Evolutionary conservation across 768 basidiomycete genomes (phyloP).

Genomic region (Leucocoprinus sp.): DNA sequence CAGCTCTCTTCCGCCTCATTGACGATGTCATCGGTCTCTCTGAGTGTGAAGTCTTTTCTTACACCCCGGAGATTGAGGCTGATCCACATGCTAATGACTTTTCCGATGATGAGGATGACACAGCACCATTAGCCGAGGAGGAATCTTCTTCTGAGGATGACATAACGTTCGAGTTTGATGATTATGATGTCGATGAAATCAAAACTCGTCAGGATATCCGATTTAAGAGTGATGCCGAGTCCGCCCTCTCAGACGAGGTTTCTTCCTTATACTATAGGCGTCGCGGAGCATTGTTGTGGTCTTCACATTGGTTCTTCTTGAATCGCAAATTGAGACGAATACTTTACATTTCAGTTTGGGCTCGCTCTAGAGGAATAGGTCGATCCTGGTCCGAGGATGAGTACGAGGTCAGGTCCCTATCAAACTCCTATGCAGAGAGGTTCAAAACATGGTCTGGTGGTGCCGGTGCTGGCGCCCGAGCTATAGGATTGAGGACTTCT

Average conservation of each 20-base stretch:
- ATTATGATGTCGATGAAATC: slow-evolving; percentile 65
- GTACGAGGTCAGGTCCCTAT: slow-evolving; percentile 17
- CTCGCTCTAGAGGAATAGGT: slow-evolving; percentile 56
- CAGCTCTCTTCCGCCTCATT: slow-evolving; percentile 78
- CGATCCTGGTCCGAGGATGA: slow-evolving; percentile 40
- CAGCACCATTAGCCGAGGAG: slow-evolving; percentile 57
- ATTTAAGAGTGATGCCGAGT: slow-evolving; percentile 31
- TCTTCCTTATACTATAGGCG: slow-evolving; percentile 36
- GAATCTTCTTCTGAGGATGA: slow-evolving; percentile 67
- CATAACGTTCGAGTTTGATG: slow-evolving; percentile 69
- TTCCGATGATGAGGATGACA: slow-evolving; percentile 72
- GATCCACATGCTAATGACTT: slow-evolving; percentile 89
- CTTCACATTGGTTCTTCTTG: slow-evolving; percentile 94
- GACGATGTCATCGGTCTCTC: slow-evolving; percentile 84
- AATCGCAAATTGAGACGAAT: slow-evolving; percentile 90
- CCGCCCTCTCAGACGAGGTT: slow-evolving; percentile 29
- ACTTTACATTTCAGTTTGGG: slow-evolving; percentile 89
- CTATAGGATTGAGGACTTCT: slow-evolving; percentile 46
- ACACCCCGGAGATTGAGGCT: slow-evolving; percentile 84
- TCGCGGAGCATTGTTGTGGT: slow-evolving; percentile 85
- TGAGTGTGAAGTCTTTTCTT: slow-evolving; percentile 95
- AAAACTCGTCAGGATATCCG: slow-evolving; percentile 30
- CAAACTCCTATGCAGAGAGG: slow-evolving; percentile 42
- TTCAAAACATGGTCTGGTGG: slow-evolving; percentile 79
- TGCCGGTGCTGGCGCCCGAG: slow-evolving; percentile 73